Evolutionary conservation across 306 rosid species (phyloP), one percentile per base, ranked within the genome.

Genomic region (Senna tora): DNA sequence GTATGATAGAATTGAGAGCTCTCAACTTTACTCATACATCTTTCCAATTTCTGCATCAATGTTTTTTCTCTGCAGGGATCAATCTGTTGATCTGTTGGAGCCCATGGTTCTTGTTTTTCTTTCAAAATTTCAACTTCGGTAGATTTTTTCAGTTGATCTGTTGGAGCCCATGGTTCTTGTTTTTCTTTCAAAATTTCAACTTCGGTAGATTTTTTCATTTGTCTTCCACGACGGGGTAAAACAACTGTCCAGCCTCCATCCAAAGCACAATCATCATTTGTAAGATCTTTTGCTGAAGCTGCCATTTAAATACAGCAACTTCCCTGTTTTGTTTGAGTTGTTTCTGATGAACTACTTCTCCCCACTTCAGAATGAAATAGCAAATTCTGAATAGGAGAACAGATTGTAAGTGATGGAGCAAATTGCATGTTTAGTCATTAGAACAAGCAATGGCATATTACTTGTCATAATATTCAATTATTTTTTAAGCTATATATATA

Each of bases 201-300:
- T 68, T 46, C 52, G 25, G 81, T 57, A 4, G 75, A 55, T 47
- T 36, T 78, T 51, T 78, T 84, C n/a, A n/a, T 82, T 55, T 75
- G 83, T 39, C 49, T 85, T 22, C 88, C 75, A 19, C 87, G 90
- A 60, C 90, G 93, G 25, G 93, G 88, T 58, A 84, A 57, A 65
- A 93, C 93, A 64, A 90, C 74, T 0, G 85, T 93, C 98, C 98
- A 93, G 5, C 74, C 93, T 73, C 73, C 91, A 75, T 55, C 76
- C 20, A 70, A 43, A 16, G 84, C 43, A 22, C 19, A 47, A 22
- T 65, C 59, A 7, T 61, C 67, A 60, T 56, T 47, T 3, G 85
- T 2, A 4, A 54, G 78, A 75, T 86, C 61, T 76, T 87, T 78
- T 49, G 86, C 81, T 16, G 93, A 88, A 22, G 88, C 86, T 41